These are phyloP conservation scores for Hebeloma cylindrosporum DNA, from an alignment of 768 basidiomycete species.

Conservation along the genomic window DNA sequence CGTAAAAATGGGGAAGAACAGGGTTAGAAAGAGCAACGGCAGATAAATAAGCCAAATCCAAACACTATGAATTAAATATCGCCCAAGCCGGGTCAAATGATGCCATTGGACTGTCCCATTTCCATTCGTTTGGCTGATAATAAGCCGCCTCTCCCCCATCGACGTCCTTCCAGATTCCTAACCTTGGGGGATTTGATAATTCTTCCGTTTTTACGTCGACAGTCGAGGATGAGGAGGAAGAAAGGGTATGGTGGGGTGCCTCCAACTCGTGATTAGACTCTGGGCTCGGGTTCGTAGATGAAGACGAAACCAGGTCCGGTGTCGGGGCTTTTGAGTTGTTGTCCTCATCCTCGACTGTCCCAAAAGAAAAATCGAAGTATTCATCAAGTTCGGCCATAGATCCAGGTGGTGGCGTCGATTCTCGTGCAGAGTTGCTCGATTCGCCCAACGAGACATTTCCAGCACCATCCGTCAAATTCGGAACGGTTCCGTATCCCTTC, in stretches of 20 bases:
- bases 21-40: constrained; percentile 22
- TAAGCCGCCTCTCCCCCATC: constrained; percentile 76
- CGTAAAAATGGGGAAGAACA: constrained; percentile 23
- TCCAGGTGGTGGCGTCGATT: constrained; percentile 26
- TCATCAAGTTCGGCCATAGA: constrained; percentile 49
- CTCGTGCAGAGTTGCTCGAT: constrained; percentile 21
- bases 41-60: constrained; percentile 37
- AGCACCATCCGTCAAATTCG: constrained; percentile 42
- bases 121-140: constrained; percentile 63
- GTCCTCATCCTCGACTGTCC: constrained; percentile 58
- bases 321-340: constrained; percentile 65
- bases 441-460: constrained; percentile 36
- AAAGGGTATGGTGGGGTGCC: constrained; percentile 41
- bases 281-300: constrained; percentile 76
- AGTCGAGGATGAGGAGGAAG: constrained; percentile 30
- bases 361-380: constrained; percentile 71
- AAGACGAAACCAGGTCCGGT: constrained; percentile 68
- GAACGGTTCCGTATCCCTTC: constrained; percentile 45
- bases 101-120: constrained; percentile 71
- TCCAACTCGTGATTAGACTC: constrained; percentile 71
- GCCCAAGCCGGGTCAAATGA: constrained; percentile 72
- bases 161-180: constrained; percentile 67
- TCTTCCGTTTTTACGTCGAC: constrained; percentile 59
- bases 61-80: constrained; percentile 56
- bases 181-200: constrained; percentile 49